These are phyloP conservation scores for Penicillium sp. DNA, from an alignment of 2,329 filamentous ascomycete genomes.

Conservation along the genomic window DNA sequence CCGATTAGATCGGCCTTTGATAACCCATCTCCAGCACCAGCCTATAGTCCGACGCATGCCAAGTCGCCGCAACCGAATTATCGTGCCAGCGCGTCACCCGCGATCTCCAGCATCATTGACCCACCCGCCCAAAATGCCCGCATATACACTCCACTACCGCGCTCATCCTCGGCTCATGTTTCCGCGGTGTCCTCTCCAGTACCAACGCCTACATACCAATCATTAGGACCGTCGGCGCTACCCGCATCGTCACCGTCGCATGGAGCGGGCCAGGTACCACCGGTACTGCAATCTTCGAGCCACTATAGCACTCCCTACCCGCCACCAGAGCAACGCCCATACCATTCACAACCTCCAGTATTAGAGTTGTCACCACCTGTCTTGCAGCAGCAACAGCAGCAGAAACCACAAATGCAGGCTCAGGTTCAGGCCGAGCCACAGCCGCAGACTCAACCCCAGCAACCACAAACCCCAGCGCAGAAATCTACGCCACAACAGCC, in stretches of 20 bases:
- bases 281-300: slow-evolving; percentile 13
- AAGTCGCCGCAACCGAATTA: slow-evolving; percentile 53
- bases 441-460: slow-evolving; percentile 11
- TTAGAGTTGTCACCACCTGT: slow-evolving; percentile 19
- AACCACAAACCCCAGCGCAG: slow-evolving; percentile 14
- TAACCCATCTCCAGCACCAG: slow-evolving; percentile 37
- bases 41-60: slow-evolving; percentile 49
- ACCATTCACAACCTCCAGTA: slow-evolving; percentile 25
- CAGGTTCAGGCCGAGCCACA: slow-evolving; percentile 8
- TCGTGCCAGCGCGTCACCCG: slow-evolving; percentile 84
- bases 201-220: slow-evolving; percentile 23
- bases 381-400: slow-evolving; percentile 20
- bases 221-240: slow-evolving; percentile 26
- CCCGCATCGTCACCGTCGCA: slow-evolving; percentile 24
- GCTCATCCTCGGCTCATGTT: slow-evolving; percentile 30
- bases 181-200: slow-evolving; percentile 28
- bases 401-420: slow-evolving; percentile 15
- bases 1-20: slow-evolving; percentile 75
- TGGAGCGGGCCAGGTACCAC: slow-evolving; percentile 18
- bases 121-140: slow-evolving; percentile 46
- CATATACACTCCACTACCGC: slow-evolving; percentile 32
- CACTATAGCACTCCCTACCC: slow-evolving; percentile 20
- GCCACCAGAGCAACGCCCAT: slow-evolving; percentile 26
- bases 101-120: slow-evolving; percentile 87
- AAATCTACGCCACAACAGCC: slow-evolving; percentile 12